Conservation (phyloP, 2,329 filamentous ascomycete genomes). For the Sodiomyces alkalinus region DNA sequence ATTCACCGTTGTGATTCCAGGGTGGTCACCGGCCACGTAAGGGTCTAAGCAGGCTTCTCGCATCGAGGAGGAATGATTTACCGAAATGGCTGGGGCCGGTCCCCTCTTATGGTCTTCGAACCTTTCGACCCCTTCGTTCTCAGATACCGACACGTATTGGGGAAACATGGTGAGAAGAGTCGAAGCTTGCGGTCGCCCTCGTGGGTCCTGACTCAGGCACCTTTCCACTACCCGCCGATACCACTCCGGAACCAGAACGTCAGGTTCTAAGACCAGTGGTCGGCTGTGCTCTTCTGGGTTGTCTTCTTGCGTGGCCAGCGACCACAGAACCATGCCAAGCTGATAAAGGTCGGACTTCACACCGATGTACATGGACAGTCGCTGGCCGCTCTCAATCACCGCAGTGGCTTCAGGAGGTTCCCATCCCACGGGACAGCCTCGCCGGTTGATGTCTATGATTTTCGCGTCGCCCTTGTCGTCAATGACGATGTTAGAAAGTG, state of each 20-base stretch:
- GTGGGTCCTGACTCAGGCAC: conserved; percentile 63
- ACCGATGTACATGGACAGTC: conserved; percentile 93
- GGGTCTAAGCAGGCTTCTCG: conserved; percentile 23
- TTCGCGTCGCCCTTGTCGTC: conserved; percentile 73
- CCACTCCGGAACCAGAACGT: conserved; percentile 58
- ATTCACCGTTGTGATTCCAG: conserved; percentile 22
- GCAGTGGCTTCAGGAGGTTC: conserved; percentile 83
- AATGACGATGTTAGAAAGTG: conserved; percentile 91
- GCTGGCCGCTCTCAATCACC: conserved; percentile 75
- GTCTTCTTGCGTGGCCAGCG: conserved; percentile 71
- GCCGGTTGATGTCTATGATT: conserved; percentile 95
- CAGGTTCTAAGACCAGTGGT: conserved; percentile 46
- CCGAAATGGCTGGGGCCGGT: conserved; percentile 15
- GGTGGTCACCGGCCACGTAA: conserved; percentile 17
- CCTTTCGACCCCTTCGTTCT: conserved; percentile 3
- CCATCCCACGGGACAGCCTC: conserved; percentile 96
- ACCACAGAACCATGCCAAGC: conserved; percentile 94
- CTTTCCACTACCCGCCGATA: conserved; percentile 61
- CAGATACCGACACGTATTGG: conserved; percentile 1
- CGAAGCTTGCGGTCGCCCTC: conserved; percentile 56
- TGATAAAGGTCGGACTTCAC: conserved; percentile 96
- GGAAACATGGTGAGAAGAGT: conserved; percentile 59
- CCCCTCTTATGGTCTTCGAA: conserved; percentile 1
- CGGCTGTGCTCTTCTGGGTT: conserved; percentile 71
- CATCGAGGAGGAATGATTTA: conserved; percentile 23